Evolutionary conservation across 2,329 filamentous ascomycete species (phyloP).

Genomic region (Paraphoma chrysanthemicola): DNA sequence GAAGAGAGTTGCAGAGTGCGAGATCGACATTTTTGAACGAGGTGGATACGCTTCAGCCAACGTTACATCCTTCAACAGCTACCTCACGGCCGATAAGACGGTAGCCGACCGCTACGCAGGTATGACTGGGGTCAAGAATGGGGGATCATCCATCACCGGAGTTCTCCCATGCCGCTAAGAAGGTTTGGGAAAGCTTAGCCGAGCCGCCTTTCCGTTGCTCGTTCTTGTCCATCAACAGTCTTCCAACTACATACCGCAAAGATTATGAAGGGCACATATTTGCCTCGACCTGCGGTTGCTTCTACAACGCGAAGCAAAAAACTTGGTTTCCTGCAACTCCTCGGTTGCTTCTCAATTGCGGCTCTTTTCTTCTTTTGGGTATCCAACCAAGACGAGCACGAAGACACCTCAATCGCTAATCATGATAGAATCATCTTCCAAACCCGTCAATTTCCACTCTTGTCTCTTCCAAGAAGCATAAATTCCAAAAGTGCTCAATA

Average conservation of each 20-base stretch:
- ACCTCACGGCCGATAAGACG: not conserved
- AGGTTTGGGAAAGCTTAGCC: not conserved
- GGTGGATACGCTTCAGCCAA: not conserved
- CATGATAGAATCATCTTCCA: not conserved
- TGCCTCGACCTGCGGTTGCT: not conserved
- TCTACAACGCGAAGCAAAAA: not conserved
- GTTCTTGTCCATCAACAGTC: no score
- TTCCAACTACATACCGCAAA: not conserved
- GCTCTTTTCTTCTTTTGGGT: not conserved
- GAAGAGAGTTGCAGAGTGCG: no score
- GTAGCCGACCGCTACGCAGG: not conserved
- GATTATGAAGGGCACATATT: not conserved
- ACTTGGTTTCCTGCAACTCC: not conserved
- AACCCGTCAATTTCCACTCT: not conserved
- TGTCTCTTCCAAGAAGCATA: slow-evolving; percentile 9
- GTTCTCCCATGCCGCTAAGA: not conserved
- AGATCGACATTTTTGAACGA: not conserved
- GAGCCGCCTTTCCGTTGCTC: not conserved
- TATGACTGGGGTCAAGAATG: not conserved
- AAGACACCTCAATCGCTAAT: not conserved
- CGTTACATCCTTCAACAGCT: not conserved
- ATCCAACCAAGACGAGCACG: not conserved
- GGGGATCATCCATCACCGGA: not conserved
- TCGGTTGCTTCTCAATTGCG: not conserved
- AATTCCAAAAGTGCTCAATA: slow-evolving; percentile 61